Conservation (phyloP, 108 stramenopile species). For the Parietichytrium sp. region DNA sequence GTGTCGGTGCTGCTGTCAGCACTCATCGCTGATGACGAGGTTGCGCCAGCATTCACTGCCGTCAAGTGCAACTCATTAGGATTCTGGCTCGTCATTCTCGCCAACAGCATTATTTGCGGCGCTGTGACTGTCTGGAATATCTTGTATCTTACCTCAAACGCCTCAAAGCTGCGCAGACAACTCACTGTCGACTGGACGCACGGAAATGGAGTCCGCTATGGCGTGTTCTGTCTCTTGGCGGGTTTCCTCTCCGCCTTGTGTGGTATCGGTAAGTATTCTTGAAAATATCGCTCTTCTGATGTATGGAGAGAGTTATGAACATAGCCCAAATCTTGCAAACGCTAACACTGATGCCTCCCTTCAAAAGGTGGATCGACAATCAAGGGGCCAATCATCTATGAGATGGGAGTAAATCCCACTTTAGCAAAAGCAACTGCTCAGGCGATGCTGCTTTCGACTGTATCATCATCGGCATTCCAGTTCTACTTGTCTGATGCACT, state of each 20-base stretch:
- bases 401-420: slow-evolving; percentile 21
- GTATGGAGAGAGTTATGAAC: too few relatives aligned
- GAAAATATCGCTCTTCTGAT: too few relatives aligned
- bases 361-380: slow-evolving; percentile 13
- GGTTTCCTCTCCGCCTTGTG: not conserved
- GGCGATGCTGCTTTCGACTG: slow-evolving; percentile 24
- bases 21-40: not conserved
- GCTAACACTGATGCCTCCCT: too few relatives aligned
- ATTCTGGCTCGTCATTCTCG: not conserved
- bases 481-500: slow-evolving; percentile 8
- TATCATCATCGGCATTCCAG: slow-evolving; percentile 16
- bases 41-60: not conserved
- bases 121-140: not conserved
- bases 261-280: too few relatives aligned
- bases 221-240: not conserved
- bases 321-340: too few relatives aligned
- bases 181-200: not conserved
- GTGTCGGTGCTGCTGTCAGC: not conserved
- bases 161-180: not conserved
- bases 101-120: not conserved
- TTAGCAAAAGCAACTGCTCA: slow-evolving; percentile 18
- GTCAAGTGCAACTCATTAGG: slow-evolving; percentile 6
- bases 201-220: not conserved
- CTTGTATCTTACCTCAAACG: not conserved
- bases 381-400: slow-evolving; percentile 1